phyloP scores from a whole-genome alignment of 1,284 basidiomycete genomes.

The Papiliotrema fonsecae region DNA sequence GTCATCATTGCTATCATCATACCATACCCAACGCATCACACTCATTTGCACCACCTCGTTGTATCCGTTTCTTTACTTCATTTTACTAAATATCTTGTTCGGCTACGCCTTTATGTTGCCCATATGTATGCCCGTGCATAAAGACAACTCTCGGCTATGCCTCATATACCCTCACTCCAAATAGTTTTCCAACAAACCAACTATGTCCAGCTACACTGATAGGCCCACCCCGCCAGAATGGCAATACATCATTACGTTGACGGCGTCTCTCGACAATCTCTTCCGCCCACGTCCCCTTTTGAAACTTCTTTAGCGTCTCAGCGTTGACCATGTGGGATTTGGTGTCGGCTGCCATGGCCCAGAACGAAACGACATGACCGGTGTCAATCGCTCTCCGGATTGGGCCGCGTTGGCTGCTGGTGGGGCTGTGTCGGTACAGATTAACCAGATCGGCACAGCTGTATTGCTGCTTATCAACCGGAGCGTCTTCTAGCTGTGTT shows the following conservation, averaged over 20 bases:
- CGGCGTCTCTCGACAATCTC: conserved; percentile 5
- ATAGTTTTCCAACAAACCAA: conserved; percentile 11
- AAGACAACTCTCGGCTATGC: no score
- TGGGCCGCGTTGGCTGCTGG: not conserved
- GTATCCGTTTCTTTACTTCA: no score
- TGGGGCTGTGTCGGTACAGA: not conserved
- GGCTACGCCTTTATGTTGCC: no score
- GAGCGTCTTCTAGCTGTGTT: not conserved
- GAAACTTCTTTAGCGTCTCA: conserved; percentile 9
- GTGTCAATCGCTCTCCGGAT: not conserved
- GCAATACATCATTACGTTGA: conserved; percentile 8
- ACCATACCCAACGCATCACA: no score
- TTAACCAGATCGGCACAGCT: not conserved
- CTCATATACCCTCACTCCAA: conserved; percentile 14
- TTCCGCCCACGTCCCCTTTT: conserved; percentile 9
- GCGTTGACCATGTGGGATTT: conserved; percentile 5
- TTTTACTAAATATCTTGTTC: no score
- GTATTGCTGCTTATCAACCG: not conserved
- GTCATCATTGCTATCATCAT: no score
- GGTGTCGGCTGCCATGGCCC: conserved; percentile 10
- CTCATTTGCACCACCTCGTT: no score
- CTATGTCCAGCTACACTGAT: conserved; percentile 11
- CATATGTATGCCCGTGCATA: no score
- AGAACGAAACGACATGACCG: conserved; percentile 9
- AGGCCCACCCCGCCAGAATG: conserved; percentile 14